A percentile compares a stretch with the other conserved stretches of the same genome.
Conservation (phyloP, 2,329 filamentous ascomycete species). For the Colletotrichum lindemuthianum region DNA sequence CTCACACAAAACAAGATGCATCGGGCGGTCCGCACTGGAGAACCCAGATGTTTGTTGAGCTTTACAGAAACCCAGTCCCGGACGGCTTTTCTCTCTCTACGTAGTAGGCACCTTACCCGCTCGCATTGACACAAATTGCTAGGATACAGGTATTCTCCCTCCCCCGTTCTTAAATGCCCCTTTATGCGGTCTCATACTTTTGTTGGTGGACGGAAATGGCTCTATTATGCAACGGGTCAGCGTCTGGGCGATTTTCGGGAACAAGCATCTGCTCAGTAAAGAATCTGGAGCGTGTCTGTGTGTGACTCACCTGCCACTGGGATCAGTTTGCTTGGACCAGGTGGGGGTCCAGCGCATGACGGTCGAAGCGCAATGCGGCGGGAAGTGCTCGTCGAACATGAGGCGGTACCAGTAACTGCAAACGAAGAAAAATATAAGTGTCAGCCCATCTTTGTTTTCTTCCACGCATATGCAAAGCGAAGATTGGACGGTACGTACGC, state of each 20-base stretch:
- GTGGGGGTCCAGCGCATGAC: constrained; percentile 97
- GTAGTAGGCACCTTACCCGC: constrained; percentile 18
- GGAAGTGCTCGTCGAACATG: constrained; percentile 99
- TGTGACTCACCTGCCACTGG: constrained; percentile 80
- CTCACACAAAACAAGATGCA: background rate
- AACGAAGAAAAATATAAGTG: background rate
- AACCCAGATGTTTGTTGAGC: constrained; percentile 34
- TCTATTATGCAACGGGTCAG: constrained; percentile 53
- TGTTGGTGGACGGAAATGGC: constrained; percentile 80
- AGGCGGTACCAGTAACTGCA: constrained; percentile 91
- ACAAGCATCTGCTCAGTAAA: too few species aligned
- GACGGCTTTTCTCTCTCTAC: constrained; percentile 19
- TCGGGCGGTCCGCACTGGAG: constrained; percentile 4
- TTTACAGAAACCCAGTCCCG: constrained; percentile 29
- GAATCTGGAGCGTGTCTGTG: background rate
- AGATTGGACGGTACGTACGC: constrained; percentile 64
- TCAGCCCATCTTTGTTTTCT: constrained; percentile 39
- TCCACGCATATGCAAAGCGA: constrained; percentile 1
- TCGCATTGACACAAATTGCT: constrained; percentile 30
- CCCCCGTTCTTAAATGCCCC: constrained; percentile 29
- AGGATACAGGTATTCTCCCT: constrained; percentile 27
- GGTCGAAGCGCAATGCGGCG: constrained; percentile 86
- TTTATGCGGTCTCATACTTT: constrained; percentile 71
- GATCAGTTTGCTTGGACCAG: constrained; percentile 96
- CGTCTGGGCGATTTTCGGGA: background rate